A percentile compares a stretch with the other conserved stretches of the same genome.
These are phyloP conservation scores for Aspergillus sp. DNA, from an alignment of 2,329 filamentous ascomycete species.

Conservation along the genomic window DNA sequence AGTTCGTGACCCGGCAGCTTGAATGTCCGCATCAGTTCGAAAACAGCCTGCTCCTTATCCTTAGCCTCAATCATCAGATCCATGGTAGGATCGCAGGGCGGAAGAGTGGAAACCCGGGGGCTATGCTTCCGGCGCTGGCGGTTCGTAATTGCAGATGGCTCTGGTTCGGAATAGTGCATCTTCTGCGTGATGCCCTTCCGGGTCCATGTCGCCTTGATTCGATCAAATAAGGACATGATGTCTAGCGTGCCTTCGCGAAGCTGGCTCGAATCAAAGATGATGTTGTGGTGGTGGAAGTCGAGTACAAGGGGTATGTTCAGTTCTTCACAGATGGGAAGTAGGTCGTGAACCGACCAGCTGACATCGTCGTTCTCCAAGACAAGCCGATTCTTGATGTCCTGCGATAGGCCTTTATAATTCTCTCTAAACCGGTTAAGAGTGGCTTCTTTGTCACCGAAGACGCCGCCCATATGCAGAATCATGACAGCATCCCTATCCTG, in stretches of 20 bases:
- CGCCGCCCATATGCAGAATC: conserved; percentile 90
- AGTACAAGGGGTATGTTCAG: conserved; percentile 91
- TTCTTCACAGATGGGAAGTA: conserved; percentile 87
- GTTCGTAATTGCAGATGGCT: conserved; percentile 72
- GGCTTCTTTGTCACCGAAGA: conserved; percentile 81
- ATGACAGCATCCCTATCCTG: conserved; percentile 84
- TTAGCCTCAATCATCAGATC: conserved; percentile 99
- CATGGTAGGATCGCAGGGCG: conserved; percentile 79
- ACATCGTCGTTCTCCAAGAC: conserved; percentile 96
- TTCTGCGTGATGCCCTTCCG: conserved; percentile 85
- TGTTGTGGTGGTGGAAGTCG: conserved; percentile 95
- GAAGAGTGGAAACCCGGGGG: conserved; percentile 73
- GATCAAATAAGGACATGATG: conserved; percentile 71
- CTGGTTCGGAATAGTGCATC: conserved; percentile 93
- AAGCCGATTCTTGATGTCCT: conserved; percentile 73
- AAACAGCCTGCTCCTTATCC: conserved; percentile 95
- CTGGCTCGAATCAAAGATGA: conserved; percentile 72
- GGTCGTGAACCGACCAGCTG: conserved; percentile 85
- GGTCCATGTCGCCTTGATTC: conserved; percentile 81
- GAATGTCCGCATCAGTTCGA: conserved; percentile 87
- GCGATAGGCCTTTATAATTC: conserved; percentile 69
- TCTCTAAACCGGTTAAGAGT: conserved; percentile 75
- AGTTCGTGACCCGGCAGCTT: conserved; percentile 76
- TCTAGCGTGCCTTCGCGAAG: conserved; percentile 83
- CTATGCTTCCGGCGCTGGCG: conserved; percentile 83